Percentiles rank a stretch among this genome's conserved stretches.
Conservation (phyloP, 495 filamentous ascomycete genomes). For the Sabuloglossum arenarium region DNA sequence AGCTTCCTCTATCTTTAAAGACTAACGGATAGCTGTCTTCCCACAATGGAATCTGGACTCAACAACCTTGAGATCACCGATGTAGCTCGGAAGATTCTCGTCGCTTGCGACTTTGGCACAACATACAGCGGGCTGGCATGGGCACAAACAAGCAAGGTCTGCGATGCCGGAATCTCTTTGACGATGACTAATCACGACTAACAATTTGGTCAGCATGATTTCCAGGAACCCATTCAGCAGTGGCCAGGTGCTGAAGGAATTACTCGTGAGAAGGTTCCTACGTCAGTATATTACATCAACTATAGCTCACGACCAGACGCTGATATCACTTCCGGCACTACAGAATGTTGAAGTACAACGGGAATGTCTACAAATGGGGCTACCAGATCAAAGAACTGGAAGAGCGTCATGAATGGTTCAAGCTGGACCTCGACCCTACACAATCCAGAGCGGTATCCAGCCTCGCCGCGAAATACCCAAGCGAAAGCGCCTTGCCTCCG, state of each 20-base stretch:
- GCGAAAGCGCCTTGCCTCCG: conserved; percentile 6
- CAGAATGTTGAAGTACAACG: conserved; percentile 18
- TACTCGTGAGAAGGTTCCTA: conserved; percentile 19
- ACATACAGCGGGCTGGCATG: conserved; percentile 30
- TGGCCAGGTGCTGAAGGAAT: conserved; percentile 15
- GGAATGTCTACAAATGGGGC: conserved; percentile 25
- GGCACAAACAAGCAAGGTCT: conserved; percentile 18
- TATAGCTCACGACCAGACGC: background rate
- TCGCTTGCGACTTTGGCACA: conserved; percentile 26
- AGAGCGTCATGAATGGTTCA: conserved; percentile 30
- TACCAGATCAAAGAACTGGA: conserved; percentile 23
- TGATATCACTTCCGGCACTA: background rate
- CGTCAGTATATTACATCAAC: conserved; percentile 3
- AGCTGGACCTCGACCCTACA: conserved; percentile 21
- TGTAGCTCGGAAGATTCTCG: conserved; percentile 15
- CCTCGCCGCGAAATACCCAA: conserved; percentile 6
- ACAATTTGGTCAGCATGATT: conserved; percentile 14
- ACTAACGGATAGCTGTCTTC: too few species aligned
- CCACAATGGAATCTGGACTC: background rate
- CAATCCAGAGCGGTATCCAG: conserved; percentile 8
- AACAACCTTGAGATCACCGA: background rate
- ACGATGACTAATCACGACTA: too few species aligned
- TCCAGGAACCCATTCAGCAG: conserved; percentile 10
- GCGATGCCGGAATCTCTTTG: too few species aligned
- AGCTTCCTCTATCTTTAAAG: too few species aligned